Percentiles rank a stretch among this genome's conserved stretches.
phyloP scores from a whole-genome alignment of 2,329 filamentous ascomycete genomes.

The Fusarium xyrophilum region DNA sequence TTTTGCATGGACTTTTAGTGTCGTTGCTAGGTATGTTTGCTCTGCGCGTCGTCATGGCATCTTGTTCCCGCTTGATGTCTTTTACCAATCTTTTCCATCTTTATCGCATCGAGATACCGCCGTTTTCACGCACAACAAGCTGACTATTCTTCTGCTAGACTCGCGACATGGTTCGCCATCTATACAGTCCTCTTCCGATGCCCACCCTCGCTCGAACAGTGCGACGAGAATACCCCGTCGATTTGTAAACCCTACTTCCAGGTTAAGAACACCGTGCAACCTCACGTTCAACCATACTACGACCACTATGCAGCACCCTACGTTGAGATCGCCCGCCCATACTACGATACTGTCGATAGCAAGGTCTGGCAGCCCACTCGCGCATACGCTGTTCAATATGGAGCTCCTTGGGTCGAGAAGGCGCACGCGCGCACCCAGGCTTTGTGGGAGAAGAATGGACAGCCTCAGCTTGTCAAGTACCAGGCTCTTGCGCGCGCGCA shows the following conservation, averaged over 20 bases:
- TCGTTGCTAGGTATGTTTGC: conserved; percentile 60
- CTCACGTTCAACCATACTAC: conserved; percentile 86
- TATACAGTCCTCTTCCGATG: conserved; percentile 83
- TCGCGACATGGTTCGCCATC: conserved; percentile 86
- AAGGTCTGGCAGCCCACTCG: conserved; percentile 73
- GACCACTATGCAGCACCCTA: conserved; percentile 83
- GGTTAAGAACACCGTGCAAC: conserved; percentile 67
- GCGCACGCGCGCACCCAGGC: conserved; percentile 69
- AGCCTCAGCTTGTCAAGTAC: conserved; percentile 74
- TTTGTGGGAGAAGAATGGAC: conserved; percentile 80
- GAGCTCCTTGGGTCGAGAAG: conserved; percentile 73
- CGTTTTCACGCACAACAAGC: background rate
- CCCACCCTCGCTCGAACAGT: conserved; percentile 70
- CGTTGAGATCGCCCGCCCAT: conserved; percentile 77
- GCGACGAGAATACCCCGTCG: conserved; percentile 73
- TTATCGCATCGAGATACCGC: background rate
- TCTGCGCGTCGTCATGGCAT: conserved; percentile 5
- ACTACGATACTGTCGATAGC: conserved; percentile 69
- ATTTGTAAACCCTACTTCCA: conserved; percentile 86
- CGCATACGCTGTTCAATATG: conserved; percentile 73
- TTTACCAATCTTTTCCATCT: conserved; percentile 5
- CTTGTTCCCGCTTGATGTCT: background rate
- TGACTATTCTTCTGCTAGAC: conserved; percentile 53
- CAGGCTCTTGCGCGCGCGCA: conserved; percentile 66
- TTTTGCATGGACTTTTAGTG: conserved; percentile 53